Percentiles rank a stretch among this genome's conserved stretches.
Conservation (phyloP, 129 eudicot genomes). For the Artemisia tridentata region DNA sequence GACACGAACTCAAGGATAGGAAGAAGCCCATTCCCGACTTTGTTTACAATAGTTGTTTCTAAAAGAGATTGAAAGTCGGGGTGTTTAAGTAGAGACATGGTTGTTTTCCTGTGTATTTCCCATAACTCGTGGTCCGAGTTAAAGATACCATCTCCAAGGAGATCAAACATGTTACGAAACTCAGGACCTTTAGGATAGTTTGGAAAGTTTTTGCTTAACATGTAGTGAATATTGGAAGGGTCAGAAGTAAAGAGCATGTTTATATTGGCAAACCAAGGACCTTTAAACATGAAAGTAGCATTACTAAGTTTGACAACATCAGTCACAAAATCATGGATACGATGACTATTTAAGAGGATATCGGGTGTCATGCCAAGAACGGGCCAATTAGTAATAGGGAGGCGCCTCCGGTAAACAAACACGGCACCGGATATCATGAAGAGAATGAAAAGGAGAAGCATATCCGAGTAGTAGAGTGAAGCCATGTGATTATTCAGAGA, state of each 20-base stretch:
- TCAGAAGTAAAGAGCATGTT: constrained; percentile 39
- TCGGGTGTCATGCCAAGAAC: constrained; percentile 42
- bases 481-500: constrained; percentile 10
- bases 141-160: constrained; percentile 52
- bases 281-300: constrained; percentile 37
- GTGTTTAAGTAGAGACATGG: constrained; percentile 26
- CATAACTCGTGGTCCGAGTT: constrained; percentile 41
- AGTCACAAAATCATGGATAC: constrained; percentile 38
- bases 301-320: constrained; percentile 23
- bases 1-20: constrained; percentile 36
- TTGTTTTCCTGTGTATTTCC: constrained; percentile 43
- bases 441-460: constrained; percentile 6
- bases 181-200: too few species aligned
- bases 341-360: constrained; percentile 34
- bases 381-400: constrained; percentile 45
- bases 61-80: constrained; percentile 11
- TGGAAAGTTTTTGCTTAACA: constrained; percentile 18
- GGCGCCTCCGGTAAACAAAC: constrained; percentile 1
- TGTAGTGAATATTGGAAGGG: constrained; percentile 53
- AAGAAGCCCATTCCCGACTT: constrained; percentile 37
- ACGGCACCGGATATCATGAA: neutral
- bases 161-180: constrained; percentile 40
- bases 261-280: constrained; percentile 48
- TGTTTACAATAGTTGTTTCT: constrained; percentile 21
- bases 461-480: neutral